phyloP scores from a whole-genome alignment of 2,329 filamentous ascomycete species.

The Cladosporium oxysporum region DNA sequence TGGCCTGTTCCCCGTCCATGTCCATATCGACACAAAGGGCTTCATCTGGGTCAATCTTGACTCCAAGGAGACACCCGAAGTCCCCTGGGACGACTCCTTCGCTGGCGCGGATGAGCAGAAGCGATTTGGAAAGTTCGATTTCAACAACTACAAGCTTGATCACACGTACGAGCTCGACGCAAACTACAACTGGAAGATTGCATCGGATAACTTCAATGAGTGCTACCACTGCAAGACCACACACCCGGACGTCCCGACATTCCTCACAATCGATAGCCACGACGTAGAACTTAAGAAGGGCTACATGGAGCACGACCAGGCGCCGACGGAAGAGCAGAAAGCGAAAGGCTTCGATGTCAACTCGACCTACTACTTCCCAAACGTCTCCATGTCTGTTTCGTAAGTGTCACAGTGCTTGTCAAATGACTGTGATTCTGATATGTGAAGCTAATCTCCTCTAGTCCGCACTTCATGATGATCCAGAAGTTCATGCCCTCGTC shows the following conservation, averaged over 20 bases:
- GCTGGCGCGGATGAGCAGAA: slow-evolving; percentile 48
- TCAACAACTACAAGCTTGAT: slow-evolving; percentile 58
- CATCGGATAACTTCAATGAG: slow-evolving; percentile 65
- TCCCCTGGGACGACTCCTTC: slow-evolving; percentile 56
- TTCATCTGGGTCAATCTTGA: slow-evolving; percentile 61
- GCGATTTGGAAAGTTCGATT: slow-evolving; percentile 49
- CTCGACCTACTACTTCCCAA: slow-evolving; percentile 52
- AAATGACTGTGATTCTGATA: background rate
- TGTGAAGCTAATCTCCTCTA: background rate
- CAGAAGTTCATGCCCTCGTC: slow-evolving; percentile 60
- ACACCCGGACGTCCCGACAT: slow-evolving; percentile 57
- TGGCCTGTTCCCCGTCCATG: slow-evolving; percentile 54
- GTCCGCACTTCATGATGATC: slow-evolving; percentile 60
- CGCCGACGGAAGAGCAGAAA: slow-evolving; percentile 50
- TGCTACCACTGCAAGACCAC: slow-evolving; percentile 63
- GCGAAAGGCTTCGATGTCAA: slow-evolving; percentile 48
- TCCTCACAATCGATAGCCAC: slow-evolving; percentile 59
- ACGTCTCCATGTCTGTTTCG: slow-evolving; percentile 52
- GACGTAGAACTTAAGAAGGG: slow-evolving; percentile 50
- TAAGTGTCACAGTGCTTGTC: slow-evolving; percentile 34
- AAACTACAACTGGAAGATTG: slow-evolving; percentile 60
- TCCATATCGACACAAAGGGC: slow-evolving; percentile 53
- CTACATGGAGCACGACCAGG: slow-evolving; percentile 50
- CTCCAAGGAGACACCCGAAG: slow-evolving; percentile 43
- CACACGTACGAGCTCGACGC: slow-evolving; percentile 57